Base-by-base conservation (phyloP, 2,329 filamentous ascomycete species). In the Monosporascus sp. region DNA sequence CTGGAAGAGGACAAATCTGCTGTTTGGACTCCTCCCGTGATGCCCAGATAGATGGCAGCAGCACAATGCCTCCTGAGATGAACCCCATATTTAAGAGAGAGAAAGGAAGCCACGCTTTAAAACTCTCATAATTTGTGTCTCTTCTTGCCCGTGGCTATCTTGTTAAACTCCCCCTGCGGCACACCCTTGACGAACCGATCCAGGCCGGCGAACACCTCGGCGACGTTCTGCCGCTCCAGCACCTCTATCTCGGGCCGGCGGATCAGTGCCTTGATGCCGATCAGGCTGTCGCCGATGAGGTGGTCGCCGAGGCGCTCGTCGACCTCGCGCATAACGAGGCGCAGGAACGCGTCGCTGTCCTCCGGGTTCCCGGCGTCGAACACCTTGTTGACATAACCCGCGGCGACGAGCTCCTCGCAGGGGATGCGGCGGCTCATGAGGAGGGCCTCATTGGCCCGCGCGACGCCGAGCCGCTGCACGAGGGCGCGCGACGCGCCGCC, bases 371-470 rank as follows among this genome's bases (percentile, higher is more conserved):
- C 71, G 53, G 78, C 72, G 14, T 75, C 73, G 60, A 97, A 88
- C 17, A 96, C 79, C 70, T 87, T 88, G 64, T 97, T 97, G 45
- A 95, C 89, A 65, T 91, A 97, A 0, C 93, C 92, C 3, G 82
- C 80, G 8, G 79, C 74, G 57, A 92, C 77, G 31, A 97, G 78
- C 66, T 96, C 91, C 24, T 86, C 82, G 31, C 82, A 82, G 0
- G 77, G 69, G 62, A 97, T 89, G 45, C 85, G 80, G 70, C 88
- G 89, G 64, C 88, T 91, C 87, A 96, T 94, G 60, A 99, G 85
- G 14, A 97, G 79, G 14, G 94, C 93, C 77, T 97, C 94, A 66
- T 95, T 96, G 9, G 91, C 92, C 68, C 89, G 89, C 54, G 82
- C 76, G 49, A 91, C 80, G 1, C 94, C 94, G 24, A 97, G 77